Conservation (phyloP, 306 rosid genomes). For the Lathyrus aphaca region DNA sequence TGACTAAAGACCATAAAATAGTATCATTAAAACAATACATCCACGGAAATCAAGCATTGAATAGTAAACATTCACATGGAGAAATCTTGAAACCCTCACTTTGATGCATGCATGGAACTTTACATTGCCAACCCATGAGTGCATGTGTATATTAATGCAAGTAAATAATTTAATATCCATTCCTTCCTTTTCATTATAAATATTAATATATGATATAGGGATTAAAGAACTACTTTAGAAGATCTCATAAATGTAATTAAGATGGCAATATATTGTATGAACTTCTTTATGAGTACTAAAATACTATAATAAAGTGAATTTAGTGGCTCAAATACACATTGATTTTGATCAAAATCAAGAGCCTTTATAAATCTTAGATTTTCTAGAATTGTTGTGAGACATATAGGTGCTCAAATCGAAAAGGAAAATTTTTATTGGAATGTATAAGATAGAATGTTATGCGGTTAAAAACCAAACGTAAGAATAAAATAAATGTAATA, state of each 20-base stretch:
- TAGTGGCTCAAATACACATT: no score
- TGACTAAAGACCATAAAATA: constrained; percentile 41
- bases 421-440: no score
- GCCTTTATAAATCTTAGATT: no score
- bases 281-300: neutral
- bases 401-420: no score
- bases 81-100: constrained; percentile 24
- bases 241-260: neutral
- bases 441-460: no score
- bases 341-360: no score
- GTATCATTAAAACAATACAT: constrained; percentile 14
- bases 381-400: no score
- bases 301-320: no score
- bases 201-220: neutral
- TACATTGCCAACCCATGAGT: constrained; percentile 38
- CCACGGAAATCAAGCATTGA: constrained; percentile 7
- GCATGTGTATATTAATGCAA: constrained; percentile 24
- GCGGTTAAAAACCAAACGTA: no score
- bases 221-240: neutral
- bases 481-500: no score
- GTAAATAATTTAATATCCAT: constrained; percentile 3
- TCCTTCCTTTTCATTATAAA: neutral
- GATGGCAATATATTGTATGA: neutral
- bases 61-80: constrained; percentile 35
- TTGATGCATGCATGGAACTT: constrained; percentile 31